These are phyloP conservation scores for Nakazawaea molendinolei DNA, from an alignment of 805 yeast genomes.

Conservation along the genomic window DNA sequence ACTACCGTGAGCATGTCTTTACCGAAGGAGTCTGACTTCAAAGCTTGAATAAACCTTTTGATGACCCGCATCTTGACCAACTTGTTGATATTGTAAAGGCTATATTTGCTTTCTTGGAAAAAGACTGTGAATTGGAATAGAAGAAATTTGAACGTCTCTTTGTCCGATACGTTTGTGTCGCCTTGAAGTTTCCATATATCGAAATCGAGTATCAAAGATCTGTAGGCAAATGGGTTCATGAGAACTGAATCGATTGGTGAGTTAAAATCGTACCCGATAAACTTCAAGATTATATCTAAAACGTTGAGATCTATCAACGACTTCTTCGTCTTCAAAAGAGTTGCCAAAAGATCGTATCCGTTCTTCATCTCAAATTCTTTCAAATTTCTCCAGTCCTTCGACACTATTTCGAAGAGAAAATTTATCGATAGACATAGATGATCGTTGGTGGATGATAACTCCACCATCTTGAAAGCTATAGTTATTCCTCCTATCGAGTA, in stretches of 20 bases:
- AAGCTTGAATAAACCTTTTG: constrained; percentile 40
- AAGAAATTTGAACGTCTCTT: constrained; percentile 44
- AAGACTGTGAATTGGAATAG: constrained; percentile 54
- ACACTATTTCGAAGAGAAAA: constrained; percentile 35
- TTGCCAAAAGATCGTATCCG: constrained; percentile 55
- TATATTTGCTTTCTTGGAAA: constrained; percentile 44
- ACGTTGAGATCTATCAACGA: constrained; percentile 32
- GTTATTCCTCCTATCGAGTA: constrained; percentile 48
- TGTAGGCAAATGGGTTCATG: constrained; percentile 49
- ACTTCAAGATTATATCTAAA: constrained; percentile 40
- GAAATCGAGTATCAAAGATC: constrained; percentile 53
- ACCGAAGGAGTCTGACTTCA: constrained; percentile 35
- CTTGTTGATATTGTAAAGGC: constrained; percentile 43
- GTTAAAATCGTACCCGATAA: constrained; percentile 48
- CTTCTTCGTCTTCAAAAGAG: constrained; percentile 44
- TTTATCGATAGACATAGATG: constrained; percentile 29
- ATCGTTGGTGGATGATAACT: constrained; percentile 29
- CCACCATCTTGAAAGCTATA: constrained; percentile 38
- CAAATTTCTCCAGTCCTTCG: constrained; percentile 41
- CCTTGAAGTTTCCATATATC: constrained; percentile 43
- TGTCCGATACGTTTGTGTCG: constrained; percentile 10
- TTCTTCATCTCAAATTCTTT: constrained; percentile 53
- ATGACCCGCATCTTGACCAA: constrained; percentile 43
- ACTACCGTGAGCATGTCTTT: constrained; percentile 30
- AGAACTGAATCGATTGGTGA: constrained; percentile 53